A percentile compares a stretch with the other conserved stretches of the same genome.
Conservation (phyloP, 768 basidiomycete species). For the Serendipita sp. region DNA sequence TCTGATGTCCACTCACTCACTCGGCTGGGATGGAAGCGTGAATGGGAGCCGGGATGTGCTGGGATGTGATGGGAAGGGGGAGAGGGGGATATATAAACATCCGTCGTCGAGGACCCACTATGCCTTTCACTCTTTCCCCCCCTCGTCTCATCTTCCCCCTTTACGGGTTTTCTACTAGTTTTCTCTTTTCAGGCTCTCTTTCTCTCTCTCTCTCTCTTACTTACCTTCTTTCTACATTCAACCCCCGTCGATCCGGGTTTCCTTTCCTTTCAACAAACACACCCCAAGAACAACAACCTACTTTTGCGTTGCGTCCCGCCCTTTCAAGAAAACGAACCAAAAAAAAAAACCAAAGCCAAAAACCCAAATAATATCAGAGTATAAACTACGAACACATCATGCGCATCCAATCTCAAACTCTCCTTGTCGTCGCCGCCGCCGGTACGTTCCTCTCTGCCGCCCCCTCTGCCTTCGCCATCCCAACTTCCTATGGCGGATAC, state of each 20-base stretch:
- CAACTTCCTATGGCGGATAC: not conserved
- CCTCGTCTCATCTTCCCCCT: not conserved
- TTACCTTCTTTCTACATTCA: not conserved
- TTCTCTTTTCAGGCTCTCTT: not conserved
- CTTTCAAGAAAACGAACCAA: too few relatives aligned
- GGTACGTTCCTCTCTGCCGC: not conserved
- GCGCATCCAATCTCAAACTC: not conserved
- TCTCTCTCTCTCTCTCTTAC: not conserved
- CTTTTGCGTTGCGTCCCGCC: too few relatives aligned
- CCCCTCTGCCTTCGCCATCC: not conserved
- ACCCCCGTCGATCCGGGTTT: not conserved
- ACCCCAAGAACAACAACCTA: too few relatives aligned
- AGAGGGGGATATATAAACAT: not conserved
- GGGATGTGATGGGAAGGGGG: too few relatives aligned
- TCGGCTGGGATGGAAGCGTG: not conserved
- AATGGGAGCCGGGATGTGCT: not conserved
- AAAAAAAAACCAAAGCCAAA: too few relatives aligned
- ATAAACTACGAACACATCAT: not conserved
- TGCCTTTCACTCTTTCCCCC: not conserved
- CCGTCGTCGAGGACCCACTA: not conserved
- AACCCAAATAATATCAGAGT: too few relatives aligned
- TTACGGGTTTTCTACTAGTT: not conserved
- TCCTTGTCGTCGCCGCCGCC: not conserved
- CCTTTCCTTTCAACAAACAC: too few relatives aligned
- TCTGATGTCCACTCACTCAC: too few relatives aligned